Evolutionary conservation across 2,329 filamentous ascomycete genomes (phyloP).

Genomic region (Fusarium sp.): DNA sequence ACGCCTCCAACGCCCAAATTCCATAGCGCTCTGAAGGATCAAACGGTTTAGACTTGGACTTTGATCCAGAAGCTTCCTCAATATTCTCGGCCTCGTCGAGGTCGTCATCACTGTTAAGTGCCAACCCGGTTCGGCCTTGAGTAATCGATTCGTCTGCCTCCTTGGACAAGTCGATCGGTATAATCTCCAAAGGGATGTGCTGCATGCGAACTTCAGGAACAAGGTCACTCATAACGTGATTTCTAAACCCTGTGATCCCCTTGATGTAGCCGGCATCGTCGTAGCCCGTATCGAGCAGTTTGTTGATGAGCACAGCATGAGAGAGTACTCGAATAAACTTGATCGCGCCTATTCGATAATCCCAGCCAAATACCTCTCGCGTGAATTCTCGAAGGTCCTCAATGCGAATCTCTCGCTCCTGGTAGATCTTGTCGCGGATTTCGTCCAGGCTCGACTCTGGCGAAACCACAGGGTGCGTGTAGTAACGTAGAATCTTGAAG

Average conservation of each 20-base stretch:
- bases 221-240: conserved; percentile 80
- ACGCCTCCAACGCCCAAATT: conserved; percentile 54
- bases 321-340: conserved; percentile 88
- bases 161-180: conserved; percentile 79
- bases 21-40: conserved; percentile 72
- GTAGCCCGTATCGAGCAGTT: conserved; percentile 53
- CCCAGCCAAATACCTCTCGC: conserved; percentile 88
- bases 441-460: conserved; percentile 59
- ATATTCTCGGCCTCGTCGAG: conserved; percentile 57
- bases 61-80: conserved; percentile 13
- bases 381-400: conserved; percentile 78
- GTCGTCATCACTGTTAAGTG: conserved; percentile 76
- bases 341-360: conserved; percentile 78
- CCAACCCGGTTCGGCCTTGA: conserved; percentile 65
- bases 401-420: conserved; percentile 45
- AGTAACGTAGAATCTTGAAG: conserved; percentile 82
- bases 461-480: conserved; percentile 89
- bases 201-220: conserved; percentile 83
- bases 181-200: conserved; percentile 80
- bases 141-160: conserved; percentile 74
- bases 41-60: conserved; percentile 54
- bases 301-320: conserved; percentile 77
- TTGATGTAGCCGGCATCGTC: conserved; percentile 66
- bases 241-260: conserved; percentile 74
- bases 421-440: conserved; percentile 43